A percentile compares a stretch with the other conserved stretches of the same genome.
Conservation (phyloP, 345 rosid species). For the Camelina sativa region DNA sequence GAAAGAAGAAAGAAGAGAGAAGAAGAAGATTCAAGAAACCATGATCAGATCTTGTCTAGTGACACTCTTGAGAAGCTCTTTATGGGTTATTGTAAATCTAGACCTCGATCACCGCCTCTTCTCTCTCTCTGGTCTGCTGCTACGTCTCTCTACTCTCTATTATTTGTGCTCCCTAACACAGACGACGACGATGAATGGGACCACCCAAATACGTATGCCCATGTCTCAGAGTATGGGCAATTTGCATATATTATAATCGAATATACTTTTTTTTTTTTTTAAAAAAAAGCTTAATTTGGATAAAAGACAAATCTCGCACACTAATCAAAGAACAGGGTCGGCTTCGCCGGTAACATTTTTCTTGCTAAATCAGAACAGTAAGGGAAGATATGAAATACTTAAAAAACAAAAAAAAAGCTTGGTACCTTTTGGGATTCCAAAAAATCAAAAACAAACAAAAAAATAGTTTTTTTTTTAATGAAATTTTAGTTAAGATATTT, state of each 20-base stretch:
- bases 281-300: conserved; percentile 7
- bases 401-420: background rate
- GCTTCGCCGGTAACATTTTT: conserved; percentile 41
- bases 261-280: background rate
- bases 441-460: no score
- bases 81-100: background rate
- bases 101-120: conserved; percentile 44
- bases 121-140: background rate
- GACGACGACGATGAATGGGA: conserved; percentile 43
- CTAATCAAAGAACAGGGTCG: conserved; percentile 37
- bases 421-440: conserved; percentile 14
- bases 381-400: background rate
- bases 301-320: conserved; percentile 23
- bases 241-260: background rate
- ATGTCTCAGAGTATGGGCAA: conserved; percentile 38
- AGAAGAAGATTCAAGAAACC: conserved; percentile 28
- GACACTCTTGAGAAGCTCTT: conserved; percentile 22
- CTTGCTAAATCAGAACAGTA: conserved; percentile 18
- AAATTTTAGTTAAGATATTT: background rate
- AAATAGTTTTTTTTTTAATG: background rate
- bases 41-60: conserved; percentile 42
- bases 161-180: conserved; percentile 43
- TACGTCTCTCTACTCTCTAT: conserved; percentile 39
- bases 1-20: background rate
- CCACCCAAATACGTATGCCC: conserved; percentile 43